Evolutionary conservation across 1,139 yeast genomes (phyloP), one percentile per base, ranked within the genome.

Genomic region (Scheffersomyces stambukii): DNA sequence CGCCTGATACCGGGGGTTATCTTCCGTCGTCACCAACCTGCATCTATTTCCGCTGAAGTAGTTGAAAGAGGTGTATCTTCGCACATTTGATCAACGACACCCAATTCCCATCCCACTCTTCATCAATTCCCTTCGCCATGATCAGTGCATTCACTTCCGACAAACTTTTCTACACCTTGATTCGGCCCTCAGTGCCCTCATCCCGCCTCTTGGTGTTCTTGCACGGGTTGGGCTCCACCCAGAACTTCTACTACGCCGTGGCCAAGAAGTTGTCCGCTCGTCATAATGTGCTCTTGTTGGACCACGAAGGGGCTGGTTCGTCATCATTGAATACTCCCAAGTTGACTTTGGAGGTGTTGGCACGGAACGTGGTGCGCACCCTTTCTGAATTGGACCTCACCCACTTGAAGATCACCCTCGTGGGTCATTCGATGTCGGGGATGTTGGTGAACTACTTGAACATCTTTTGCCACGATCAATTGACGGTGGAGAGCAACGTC

Each of bases 381-480:
- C 34, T 51, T 8, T 30, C 38, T 16, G 42, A 44, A 24, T 33
- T 40, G 22, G 32, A 28, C 2, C 28, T 48, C 16, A 13, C 13
- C 7, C 10, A 19, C 2, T 23, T 32, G 10, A 27, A 38, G 9
- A 25, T 47, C 4, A 36, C 40, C 7, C 29, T 52, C n/a, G 46
- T 52, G 9, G 58, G 58, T 4, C 57, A 52, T 32, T 52, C 58
- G 2, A 52, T 53, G 56, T 53, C 57, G 3, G 58, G 58, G 1
- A 45, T 53, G 52, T 37, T 50, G 13, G 49, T 51, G 8, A 41
- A 43, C 31, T 44, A 44, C 25, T 28, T 40, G 12, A 33, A 35
- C 14, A 30, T 32, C 13, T 21, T 21, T 14, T 23, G 27, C 18
- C 4, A 28, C 14, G 18, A 29, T 8, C 27, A 30, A 13, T 14